Evolutionary conservation across 139 green algal genomes (phyloP).

Genomic region (Spirogloea muscicola): DNA sequence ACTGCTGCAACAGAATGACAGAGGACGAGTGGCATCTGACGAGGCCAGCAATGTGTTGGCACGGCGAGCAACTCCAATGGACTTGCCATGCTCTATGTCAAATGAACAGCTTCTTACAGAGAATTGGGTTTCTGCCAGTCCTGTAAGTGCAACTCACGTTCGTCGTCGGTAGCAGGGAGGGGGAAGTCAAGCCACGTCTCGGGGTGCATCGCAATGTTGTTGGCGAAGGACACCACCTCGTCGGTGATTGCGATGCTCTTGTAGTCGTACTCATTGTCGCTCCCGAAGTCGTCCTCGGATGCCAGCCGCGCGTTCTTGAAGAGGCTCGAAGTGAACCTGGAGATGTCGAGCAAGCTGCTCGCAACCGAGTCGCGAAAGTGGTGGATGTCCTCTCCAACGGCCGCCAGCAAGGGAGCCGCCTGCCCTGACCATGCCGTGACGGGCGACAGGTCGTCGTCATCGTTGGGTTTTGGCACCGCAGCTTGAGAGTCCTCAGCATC

Average conservation of each 20-base stretch:
- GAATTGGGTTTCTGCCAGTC: too few species aligned
- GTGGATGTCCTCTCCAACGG: constrained; percentile 22
- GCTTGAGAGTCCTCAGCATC: not conserved
- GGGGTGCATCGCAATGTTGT: constrained; percentile 31
- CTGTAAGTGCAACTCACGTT: too few species aligned
- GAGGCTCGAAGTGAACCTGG: constrained; percentile 8
- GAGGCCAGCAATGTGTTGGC: too few species aligned
- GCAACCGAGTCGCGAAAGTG: constrained; percentile 16
- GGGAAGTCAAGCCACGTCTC: constrained; percentile 51
- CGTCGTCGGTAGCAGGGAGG: constrained; percentile 15
- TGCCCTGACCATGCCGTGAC: not conserved
- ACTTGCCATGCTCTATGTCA: too few species aligned
- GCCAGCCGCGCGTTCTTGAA: not conserved
- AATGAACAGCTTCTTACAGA: too few species aligned
- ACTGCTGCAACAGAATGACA: too few species aligned
- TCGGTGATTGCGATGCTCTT: constrained; percentile 19
- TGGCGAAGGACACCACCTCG: constrained; percentile 38
- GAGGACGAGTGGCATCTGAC: too few species aligned
- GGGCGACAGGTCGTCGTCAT: not conserved
- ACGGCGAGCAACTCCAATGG: too few species aligned
- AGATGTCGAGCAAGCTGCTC: constrained; percentile 15
- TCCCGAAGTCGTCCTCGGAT: constrained; percentile 10
- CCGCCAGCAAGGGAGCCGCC: constrained; percentile 7
- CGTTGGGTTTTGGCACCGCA: not conserved
- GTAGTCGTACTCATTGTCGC: constrained; percentile 20